A percentile compares a stretch with the other conserved stretches of the same genome.
Evolutionary conservation across 345 rosid species (phyloP).

Genomic region (Syzygium aqueum): DNA sequence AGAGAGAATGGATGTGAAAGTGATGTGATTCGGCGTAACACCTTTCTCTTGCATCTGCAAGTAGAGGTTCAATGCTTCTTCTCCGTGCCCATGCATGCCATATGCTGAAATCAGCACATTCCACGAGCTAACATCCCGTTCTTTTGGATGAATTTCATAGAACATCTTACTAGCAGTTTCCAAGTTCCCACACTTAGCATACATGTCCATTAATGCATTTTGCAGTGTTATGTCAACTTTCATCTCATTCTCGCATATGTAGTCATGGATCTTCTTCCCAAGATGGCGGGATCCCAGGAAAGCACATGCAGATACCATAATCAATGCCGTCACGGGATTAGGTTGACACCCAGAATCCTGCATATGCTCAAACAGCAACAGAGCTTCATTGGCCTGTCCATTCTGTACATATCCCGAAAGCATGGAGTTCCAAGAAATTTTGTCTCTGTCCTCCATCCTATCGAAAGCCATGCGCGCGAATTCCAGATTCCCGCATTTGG

Average conservation of each 20-base stretch:
- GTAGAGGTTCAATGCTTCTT: conserved; percentile 48
- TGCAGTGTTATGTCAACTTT: conserved; percentile 44
- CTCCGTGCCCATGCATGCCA: conserved; percentile 70
- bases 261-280: conserved; percentile 52
- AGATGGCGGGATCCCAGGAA: conserved; percentile 57
- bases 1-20: conserved; percentile 57
- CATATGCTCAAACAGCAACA: conserved; percentile 58
- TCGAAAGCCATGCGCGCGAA: conserved; percentile 36
- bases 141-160: conserved; percentile 30
- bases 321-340: conserved; percentile 52
- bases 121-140: conserved; percentile 59
- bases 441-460: conserved; percentile 37
- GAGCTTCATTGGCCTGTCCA: conserved; percentile 46
- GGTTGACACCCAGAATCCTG: conserved; percentile 33
- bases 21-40: conserved; percentile 39
- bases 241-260: conserved; percentile 32
- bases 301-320: conserved; percentile 67
- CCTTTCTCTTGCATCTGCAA: conserved; percentile 36
- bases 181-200: conserved; percentile 68
- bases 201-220: conserved; percentile 69
- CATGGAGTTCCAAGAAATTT: conserved; percentile 75
- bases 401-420: conserved; percentile 74
- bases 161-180: conserved; percentile 44
- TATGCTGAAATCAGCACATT: conserved; percentile 66
- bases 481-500: conserved; percentile 45